Conservation (phyloP, 2,329 filamentous ascomycete genomes). For the Alternaria sp. region DNA sequence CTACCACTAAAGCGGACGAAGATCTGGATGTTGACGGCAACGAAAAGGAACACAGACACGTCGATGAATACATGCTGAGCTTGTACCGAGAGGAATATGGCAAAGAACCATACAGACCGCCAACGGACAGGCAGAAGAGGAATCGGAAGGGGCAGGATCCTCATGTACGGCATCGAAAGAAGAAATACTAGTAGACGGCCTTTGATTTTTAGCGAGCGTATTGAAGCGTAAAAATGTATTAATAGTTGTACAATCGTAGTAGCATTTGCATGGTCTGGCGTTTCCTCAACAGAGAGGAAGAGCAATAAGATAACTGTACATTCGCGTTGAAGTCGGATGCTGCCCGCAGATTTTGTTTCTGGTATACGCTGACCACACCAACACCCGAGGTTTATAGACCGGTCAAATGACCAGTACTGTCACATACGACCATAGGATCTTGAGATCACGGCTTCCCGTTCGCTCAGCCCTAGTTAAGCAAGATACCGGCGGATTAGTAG, state of each 20-base stretch:
- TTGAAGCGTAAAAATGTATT: background rate
- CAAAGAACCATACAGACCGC: slow-evolving; percentile 44
- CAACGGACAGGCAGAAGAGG: slow-evolving; percentile 44
- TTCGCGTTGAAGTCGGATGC: background rate
- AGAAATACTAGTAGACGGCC: slow-evolving; percentile 29
- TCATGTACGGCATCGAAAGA: slow-evolving; percentile 42
- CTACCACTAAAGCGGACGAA: slow-evolving; percentile 24
- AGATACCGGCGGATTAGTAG: background rate
- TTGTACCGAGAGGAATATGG: slow-evolving; percentile 43
- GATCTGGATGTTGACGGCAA: slow-evolving; percentile 26
- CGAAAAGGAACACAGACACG: slow-evolving; percentile 34
- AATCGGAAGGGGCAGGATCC: slow-evolving; percentile 42
- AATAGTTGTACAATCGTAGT: slow-evolving; percentile 4
- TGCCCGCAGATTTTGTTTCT: background rate
- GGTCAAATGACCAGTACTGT: no score
- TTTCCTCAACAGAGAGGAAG: background rate
- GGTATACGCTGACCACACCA: no score
- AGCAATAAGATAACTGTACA: background rate
- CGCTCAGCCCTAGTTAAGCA: slow-evolving; percentile 1
- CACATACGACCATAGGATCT: slow-evolving; percentile 4
- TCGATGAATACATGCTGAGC: slow-evolving; percentile 49
- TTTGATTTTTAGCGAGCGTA: slow-evolving; percentile 2
- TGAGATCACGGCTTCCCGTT: background rate
- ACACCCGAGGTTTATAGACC: background rate
- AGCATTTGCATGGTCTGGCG: slow-evolving; percentile 8